A percentile compares a stretch with the other conserved stretches of the same genome.
Conservation (phyloP, 202 grass and related monocot genomes). For the Hordeum pubiflorum region DNA sequence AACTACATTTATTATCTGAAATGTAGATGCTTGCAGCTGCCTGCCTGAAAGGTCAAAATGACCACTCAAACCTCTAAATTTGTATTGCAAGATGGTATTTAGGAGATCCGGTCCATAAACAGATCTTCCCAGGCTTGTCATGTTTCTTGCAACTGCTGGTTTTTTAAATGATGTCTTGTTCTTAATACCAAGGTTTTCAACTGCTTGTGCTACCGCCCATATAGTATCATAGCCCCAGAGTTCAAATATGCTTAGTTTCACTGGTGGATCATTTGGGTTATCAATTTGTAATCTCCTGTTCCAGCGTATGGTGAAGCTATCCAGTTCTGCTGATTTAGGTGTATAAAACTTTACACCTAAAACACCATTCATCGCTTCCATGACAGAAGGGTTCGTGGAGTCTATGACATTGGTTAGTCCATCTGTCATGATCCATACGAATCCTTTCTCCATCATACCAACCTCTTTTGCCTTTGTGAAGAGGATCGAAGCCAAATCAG, state of each 20-base stretch:
- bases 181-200: background rate
- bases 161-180: slow-evolving; percentile 15
- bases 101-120: slow-evolving; percentile 28
- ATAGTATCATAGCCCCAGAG: slow-evolving; percentile 43
- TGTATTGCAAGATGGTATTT: slow-evolving; percentile 16
- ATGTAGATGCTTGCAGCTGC: slow-evolving; percentile 13
- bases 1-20: slow-evolving; percentile 53
- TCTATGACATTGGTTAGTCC: slow-evolving; percentile 20
- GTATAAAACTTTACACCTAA: slow-evolving; percentile 29
- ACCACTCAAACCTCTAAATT: slow-evolving; percentile 51
- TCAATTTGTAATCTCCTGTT: slow-evolving; percentile 18
- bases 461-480: slow-evolving; percentile 30
- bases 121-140: background rate
- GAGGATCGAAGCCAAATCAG: slow-evolving; percentile 6
- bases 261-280: slow-evolving; percentile 7
- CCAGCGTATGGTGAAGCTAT: slow-evolving; percentile 34
- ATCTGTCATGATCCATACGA: slow-evolving; percentile 44
- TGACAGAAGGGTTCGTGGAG: slow-evolving; percentile 4
- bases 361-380: slow-evolving; percentile 34
- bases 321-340: slow-evolving; percentile 26
- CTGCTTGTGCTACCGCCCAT: slow-evolving; percentile 43
- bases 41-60: slow-evolving; percentile 32
- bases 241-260: slow-evolving; percentile 27
- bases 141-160: background rate
- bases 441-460: slow-evolving; percentile 46